A percentile compares a stretch with the other conserved stretches of the same genome.
phyloP scores from a whole-genome alignment of 495 filamentous ascomycete genomes.

The Penicillium atrosanguineum region DNA sequence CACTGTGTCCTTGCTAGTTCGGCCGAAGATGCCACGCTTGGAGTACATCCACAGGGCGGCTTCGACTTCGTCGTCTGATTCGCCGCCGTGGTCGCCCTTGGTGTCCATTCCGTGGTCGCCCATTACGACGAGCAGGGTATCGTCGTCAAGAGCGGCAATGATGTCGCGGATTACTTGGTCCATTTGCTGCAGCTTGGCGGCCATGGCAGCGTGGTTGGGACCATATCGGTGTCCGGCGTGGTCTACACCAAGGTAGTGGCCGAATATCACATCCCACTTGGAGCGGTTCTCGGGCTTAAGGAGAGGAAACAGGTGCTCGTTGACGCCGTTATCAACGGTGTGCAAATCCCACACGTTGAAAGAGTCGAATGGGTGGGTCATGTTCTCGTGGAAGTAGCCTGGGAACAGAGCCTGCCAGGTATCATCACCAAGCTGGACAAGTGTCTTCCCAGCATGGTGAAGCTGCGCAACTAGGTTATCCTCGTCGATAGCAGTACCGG shows the following conservation, averaged over 20 bases:
- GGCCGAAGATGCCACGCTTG: slow-evolving; percentile 75
- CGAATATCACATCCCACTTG: slow-evolving; percentile 90
- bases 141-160: slow-evolving; percentile 70
- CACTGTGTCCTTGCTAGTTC: slow-evolving; percentile 57
- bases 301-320: slow-evolving; percentile 83
- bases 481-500: slow-evolving; percentile 94
- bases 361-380: slow-evolving; percentile 87
- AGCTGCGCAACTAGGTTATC: slow-evolving; percentile 90
- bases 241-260: slow-evolving; percentile 92
- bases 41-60: slow-evolving; percentile 99
- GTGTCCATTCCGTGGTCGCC: slow-evolving; percentile 98
- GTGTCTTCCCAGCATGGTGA: slow-evolving; percentile 70
- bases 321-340: slow-evolving; percentile 96
- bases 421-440: slow-evolving; percentile 94
- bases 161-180: slow-evolving; percentile 71
- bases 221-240: slow-evolving; percentile 97
- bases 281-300: slow-evolving; percentile 58
- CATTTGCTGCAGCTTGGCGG: slow-evolving; percentile 88
- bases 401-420: slow-evolving; percentile 95
- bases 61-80: slow-evolving; percentile 91
- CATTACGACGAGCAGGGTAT: slow-evolving; percentile 91
- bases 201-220: slow-evolving; percentile 89
- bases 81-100: slow-evolving; percentile 96
- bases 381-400: slow-evolving; percentile 79
- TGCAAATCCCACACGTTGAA: slow-evolving; percentile 98